These are phyloP conservation scores for Picea mariana DNA, from an alignment of 83 land plant genomes.

Conservation along the genomic window DNA sequence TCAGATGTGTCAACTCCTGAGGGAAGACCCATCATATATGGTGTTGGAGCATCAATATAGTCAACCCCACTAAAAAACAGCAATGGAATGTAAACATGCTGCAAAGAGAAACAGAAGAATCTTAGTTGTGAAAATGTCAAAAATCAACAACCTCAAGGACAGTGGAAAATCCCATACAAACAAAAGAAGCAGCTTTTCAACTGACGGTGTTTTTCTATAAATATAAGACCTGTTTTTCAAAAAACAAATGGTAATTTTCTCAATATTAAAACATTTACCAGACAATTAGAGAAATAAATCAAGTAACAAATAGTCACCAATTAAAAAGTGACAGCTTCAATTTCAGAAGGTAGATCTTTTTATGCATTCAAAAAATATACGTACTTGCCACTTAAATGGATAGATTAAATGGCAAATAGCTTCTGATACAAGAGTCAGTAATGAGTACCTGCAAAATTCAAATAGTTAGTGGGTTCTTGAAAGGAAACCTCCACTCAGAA, in stretches of 20 bases:
- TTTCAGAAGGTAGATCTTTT: not conserved
- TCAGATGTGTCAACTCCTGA: conserved; percentile 86
- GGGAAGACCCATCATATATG: conserved; percentile 99
- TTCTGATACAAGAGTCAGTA: conserved; percentile 93
- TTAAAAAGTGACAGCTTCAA: not conserved
- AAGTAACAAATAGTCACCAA: not conserved
- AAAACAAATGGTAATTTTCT: not conserved
- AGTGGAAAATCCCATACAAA: not conserved
- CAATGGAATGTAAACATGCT: conserved; percentile 99
- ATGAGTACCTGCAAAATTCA: conserved; percentile 65
- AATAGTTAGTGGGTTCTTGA: not conserved
- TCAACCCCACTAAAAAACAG: conserved; percentile 97
- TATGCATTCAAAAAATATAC: not conserved
- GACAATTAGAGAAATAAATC: not conserved
- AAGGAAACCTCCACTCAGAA: not conserved
- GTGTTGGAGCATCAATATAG: conserved; percentile 98
- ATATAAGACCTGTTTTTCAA: no score
- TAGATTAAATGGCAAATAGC: conserved; percentile 97
- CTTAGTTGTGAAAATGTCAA: not conserved
- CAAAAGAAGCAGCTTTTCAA: not conserved
- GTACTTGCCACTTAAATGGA: conserved; percentile 98
- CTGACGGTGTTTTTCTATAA: no score
- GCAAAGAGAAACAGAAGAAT: conserved; percentile 41
- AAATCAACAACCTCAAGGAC: not conserved
- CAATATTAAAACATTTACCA: not conserved